Percentiles rank a stretch among this genome's conserved stretches.
phyloP scores from a whole-genome alignment of 208 protist species.

The Trichomonas gallinae region DNA sequence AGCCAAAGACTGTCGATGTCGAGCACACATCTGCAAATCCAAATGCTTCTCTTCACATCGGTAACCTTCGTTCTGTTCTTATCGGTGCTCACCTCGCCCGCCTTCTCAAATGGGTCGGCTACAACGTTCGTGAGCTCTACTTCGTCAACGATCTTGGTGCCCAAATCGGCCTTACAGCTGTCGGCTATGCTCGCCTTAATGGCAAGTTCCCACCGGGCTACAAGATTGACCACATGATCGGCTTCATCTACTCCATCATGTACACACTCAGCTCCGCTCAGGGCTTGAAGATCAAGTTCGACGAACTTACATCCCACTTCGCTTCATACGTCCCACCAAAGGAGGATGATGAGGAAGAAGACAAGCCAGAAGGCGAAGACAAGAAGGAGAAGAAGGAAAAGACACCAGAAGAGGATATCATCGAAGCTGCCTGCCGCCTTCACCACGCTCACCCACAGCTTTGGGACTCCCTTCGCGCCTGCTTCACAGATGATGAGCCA shows the following conservation, averaged over 20 bases:
- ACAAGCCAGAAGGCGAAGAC: not conserved
- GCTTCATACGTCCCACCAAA: not conserved
- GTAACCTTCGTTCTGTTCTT: not conserved
- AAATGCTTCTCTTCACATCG: not conserved
- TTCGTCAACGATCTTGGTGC: not conserved
- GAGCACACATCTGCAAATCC: constrained; percentile 7
- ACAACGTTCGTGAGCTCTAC: not conserved
- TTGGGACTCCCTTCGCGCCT: not conserved
- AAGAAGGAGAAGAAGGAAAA: not conserved
- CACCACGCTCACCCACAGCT: not conserved
- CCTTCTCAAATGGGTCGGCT: not conserved
- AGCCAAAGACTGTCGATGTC: not conserved
- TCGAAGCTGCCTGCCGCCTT: not conserved
- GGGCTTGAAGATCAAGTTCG: not conserved
- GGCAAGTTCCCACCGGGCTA: not conserved
- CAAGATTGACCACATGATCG: constrained; percentile 2
- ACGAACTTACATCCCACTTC: not conserved
- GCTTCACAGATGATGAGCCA: not conserved
- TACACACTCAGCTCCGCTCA: not conserved
- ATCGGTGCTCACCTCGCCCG: not conserved
- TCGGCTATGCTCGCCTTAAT: not conserved
- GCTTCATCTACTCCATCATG: not conserved
- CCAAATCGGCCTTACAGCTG: not conserved
- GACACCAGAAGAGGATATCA: not conserved
- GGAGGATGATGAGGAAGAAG: not conserved